phyloP scores from a whole-genome alignment of 805 yeast species.

The Ogataea corticis region DNA sequence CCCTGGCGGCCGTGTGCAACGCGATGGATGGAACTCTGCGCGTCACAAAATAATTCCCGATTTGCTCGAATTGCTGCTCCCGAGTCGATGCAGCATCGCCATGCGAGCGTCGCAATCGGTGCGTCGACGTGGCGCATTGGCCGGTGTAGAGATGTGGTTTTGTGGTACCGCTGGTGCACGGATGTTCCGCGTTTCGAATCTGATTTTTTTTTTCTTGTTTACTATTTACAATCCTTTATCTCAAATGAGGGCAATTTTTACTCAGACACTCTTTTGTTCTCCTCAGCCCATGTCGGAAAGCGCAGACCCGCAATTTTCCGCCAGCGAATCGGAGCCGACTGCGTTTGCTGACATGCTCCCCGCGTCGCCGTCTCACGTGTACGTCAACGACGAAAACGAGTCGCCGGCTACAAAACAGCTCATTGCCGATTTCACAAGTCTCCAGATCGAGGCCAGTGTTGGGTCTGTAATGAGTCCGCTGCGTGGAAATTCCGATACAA shows the following conservation, averaged over 20 bases:
- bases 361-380: slow-evolving; percentile 3
- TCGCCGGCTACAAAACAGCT: slow-evolving; percentile 9
- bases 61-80: no score
- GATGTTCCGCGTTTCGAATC: slow-evolving; percentile 1
- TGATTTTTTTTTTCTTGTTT: slow-evolving; percentile 1
- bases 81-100: no score
- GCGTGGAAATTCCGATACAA: slow-evolving; percentile 15
- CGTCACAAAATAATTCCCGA: no score
- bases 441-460: slow-evolving; percentile 1
- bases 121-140: slow-evolving; percentile 3
- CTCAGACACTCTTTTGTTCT: not conserved
- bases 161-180: slow-evolving; percentile 5
- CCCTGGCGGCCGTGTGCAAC: no score
- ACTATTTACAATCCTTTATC: not conserved
- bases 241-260: no score
- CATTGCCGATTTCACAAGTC: slow-evolving; percentile 4
- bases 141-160: no score
- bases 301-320: slow-evolving; percentile 4
- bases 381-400: slow-evolving; percentile 10
- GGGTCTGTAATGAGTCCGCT: not conserved
- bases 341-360: not conserved
- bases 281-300: no score
- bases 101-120: not conserved
- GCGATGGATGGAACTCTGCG: no score
- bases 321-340: not conserved